These are phyloP conservation scores for Ganoderma lucidum DNA, from an alignment of 1,284 basidiomycete species.

Conservation along the genomic window DNA sequence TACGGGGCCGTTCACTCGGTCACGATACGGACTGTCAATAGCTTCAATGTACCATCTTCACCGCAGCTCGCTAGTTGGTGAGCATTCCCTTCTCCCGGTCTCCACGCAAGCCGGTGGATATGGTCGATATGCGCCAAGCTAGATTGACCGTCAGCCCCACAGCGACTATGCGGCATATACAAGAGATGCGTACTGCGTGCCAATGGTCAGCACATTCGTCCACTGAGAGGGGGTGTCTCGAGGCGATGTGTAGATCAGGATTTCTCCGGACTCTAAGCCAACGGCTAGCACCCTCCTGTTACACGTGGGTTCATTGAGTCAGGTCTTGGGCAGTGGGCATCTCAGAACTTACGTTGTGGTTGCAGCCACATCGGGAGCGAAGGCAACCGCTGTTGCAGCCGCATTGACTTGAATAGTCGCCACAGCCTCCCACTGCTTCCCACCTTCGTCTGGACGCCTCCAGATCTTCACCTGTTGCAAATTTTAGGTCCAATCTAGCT, in stretches of 20 bases:
- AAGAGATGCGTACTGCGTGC: slow-evolving; percentile 52
- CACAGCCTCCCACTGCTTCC: slow-evolving; percentile 56
- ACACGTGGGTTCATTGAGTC: background rate
- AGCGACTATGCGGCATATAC: background rate
- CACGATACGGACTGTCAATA: slow-evolving; percentile 62
- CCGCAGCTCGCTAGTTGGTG: slow-evolving; percentile 64
- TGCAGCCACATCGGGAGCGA: slow-evolving; percentile 51
- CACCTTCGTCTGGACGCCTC: slow-evolving; percentile 46
- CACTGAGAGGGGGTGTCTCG: slow-evolving; percentile 50
- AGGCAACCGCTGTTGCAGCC: slow-evolving; percentile 77
- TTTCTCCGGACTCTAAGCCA: slow-evolving; percentile 76
- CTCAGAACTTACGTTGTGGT: slow-evolving; percentile 46
- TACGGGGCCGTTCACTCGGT: slow-evolving; percentile 45
- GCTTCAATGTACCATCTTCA: slow-evolving; percentile 83
- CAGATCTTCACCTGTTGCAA: slow-evolving; percentile 75
- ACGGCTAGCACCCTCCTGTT: slow-evolving; percentile 69
- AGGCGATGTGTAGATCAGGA: slow-evolving; percentile 61
- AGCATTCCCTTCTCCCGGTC: slow-evolving; percentile 40
- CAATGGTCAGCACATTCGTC: slow-evolving; percentile 54
- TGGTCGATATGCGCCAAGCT: slow-evolving; percentile 75
- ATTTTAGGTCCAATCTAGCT: background rate
- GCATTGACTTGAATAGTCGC: slow-evolving; percentile 67
- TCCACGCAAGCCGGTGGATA: slow-evolving; percentile 75
- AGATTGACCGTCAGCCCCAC: background rate
- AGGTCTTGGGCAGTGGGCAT: background rate